Conservation (phyloP, 1,284 basidiomycete genomes). For the Pisolithus thermaeus region DNA sequence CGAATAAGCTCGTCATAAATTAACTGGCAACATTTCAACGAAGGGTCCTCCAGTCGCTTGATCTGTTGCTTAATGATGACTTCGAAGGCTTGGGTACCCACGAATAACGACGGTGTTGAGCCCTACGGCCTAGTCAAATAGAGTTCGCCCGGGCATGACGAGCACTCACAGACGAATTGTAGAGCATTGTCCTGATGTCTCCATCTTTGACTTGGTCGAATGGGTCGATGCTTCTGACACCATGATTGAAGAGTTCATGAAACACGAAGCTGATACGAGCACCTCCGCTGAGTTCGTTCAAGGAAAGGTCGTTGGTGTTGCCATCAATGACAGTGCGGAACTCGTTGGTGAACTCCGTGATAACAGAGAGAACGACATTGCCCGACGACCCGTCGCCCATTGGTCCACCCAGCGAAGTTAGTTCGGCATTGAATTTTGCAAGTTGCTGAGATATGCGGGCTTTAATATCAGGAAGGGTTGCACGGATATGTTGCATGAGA, state of each 20-base stretch:
- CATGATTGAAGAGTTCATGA: slow-evolving; percentile 97
- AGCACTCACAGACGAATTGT: slow-evolving; percentile 85
- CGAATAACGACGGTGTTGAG: slow-evolving; percentile 93
- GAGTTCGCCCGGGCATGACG: neutral
- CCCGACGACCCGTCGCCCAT: slow-evolving; percentile 82
- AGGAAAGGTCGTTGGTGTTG: slow-evolving; percentile 89
- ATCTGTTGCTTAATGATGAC: slow-evolving; percentile 99
- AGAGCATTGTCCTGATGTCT: slow-evolving; percentile 91
- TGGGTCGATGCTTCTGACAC: slow-evolving; percentile 92
- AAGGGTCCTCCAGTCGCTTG: slow-evolving; percentile 90
- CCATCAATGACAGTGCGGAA: slow-evolving; percentile 97
- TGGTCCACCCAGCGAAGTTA: slow-evolving; percentile 81
- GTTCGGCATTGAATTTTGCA: slow-evolving; percentile 82
- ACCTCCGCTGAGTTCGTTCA: slow-evolving; percentile 95
- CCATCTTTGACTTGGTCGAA: slow-evolving; percentile 99
- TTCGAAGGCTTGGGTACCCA: slow-evolving; percentile 94
- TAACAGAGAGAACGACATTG: slow-evolving; percentile 89
- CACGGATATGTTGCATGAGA: slow-evolving; percentile 96
- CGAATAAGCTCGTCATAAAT: slow-evolving; percentile 97
- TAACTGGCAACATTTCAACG: slow-evolving; percentile 88
- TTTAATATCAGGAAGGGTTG: slow-evolving; percentile 97
- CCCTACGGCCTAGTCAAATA: slow-evolving; percentile 46
- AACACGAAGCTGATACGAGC: slow-evolving; percentile 98
- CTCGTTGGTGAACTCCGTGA: slow-evolving; percentile 96
- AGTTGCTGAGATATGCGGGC: slow-evolving; percentile 84